Percentiles rank a stretch among this genome's conserved stretches.
These are phyloP conservation scores for Heliocybe sulcata DNA, from an alignment of 1,284 basidiomycete species.

Conservation along the genomic window DNA sequence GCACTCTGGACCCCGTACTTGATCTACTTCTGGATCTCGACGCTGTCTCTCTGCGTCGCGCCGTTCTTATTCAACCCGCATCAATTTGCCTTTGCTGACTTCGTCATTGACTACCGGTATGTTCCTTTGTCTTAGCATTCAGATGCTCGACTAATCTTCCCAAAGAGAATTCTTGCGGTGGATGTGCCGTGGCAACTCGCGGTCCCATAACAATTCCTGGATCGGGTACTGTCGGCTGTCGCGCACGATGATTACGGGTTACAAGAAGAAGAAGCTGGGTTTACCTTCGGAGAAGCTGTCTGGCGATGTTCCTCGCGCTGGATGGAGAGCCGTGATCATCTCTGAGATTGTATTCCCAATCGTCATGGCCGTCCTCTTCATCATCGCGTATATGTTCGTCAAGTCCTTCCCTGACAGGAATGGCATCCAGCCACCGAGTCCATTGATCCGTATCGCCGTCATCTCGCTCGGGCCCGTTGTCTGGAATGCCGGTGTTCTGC, in stretches of 20 bases:
- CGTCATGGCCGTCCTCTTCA: slow-evolving; percentile 77
- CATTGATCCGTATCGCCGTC: slow-evolving; percentile 87
- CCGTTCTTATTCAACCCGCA: slow-evolving; percentile 98
- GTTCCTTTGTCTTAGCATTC: slow-evolving; percentile 13
- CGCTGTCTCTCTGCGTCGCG: slow-evolving; percentile 81
- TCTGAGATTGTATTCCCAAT: slow-evolving; percentile 86
- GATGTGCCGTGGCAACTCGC: slow-evolving; percentile 96
- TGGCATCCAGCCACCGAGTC: slow-evolving; percentile 62
- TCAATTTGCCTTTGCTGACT: slow-evolving; percentile 92
- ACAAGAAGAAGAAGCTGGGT: slow-evolving; percentile 94
- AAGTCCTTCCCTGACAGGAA: slow-evolving; percentile 74
- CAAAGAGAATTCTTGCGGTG: slow-evolving; percentile 87
- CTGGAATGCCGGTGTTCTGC: slow-evolving; percentile 87
- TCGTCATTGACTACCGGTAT: slow-evolving; percentile 91
- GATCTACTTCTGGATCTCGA: slow-evolving; percentile 95
- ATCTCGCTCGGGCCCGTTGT: slow-evolving; percentile 93
- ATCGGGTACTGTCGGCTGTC: slow-evolving; percentile 95
- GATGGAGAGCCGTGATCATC: slow-evolving; percentile 83
- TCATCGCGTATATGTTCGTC: slow-evolving; percentile 87
- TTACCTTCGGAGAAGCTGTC: slow-evolving; percentile 94
- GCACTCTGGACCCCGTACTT: slow-evolving; percentile 85
- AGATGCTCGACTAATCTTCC: not conserved
- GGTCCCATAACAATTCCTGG: slow-evolving; percentile 96
- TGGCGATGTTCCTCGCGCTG: slow-evolving; percentile 84
- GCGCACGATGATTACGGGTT: slow-evolving; percentile 93